Evolutionary conservation across 2,329 filamentous ascomycete genomes (phyloP).

Genomic region (Fusarium equiseti): DNA sequence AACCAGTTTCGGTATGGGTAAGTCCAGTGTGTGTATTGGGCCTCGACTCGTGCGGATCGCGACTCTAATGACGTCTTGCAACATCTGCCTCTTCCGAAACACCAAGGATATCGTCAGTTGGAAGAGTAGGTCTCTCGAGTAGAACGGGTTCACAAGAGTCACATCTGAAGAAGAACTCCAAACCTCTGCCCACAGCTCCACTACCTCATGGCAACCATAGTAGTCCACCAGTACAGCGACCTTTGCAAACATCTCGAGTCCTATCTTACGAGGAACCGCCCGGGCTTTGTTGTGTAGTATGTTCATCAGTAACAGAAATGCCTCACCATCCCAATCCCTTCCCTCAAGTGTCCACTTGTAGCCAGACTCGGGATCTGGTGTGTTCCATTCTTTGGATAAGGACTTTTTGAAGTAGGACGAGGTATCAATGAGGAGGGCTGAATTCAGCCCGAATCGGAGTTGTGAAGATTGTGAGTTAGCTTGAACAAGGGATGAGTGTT

Average conservation of each 20-base stretch:
- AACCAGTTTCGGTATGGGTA: background rate
- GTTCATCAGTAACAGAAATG: rapidly evolving
- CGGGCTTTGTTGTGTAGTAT: background rate
- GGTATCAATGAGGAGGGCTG: background rate
- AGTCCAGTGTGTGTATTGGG: background rate
- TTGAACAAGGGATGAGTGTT: background rate
- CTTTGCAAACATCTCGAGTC: rapidly evolving
- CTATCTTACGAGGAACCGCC: rapidly evolving
- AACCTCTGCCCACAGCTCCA: background rate
- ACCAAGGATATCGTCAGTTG: background rate
- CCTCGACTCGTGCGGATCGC: background rate
- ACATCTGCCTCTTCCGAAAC: background rate
- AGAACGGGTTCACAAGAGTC: rapidly evolving
- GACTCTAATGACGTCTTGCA: rapidly evolving
- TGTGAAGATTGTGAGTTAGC: background rate
- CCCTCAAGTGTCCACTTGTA: background rate
- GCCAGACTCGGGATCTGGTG: background rate
- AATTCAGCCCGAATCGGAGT: background rate
- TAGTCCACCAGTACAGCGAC: background rate
- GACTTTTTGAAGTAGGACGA: background rate
- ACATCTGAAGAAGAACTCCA: rapidly evolving
- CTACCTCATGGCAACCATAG: background rate
- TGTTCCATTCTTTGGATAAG: background rate
- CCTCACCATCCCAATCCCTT: rapidly evolving
- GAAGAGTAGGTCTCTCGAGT: background rate